A percentile compares a stretch with the other conserved stretches of the same genome.
Conservation (phyloP, 768 basidiomycete species). For the Leccinum longicurvipes region DNA sequence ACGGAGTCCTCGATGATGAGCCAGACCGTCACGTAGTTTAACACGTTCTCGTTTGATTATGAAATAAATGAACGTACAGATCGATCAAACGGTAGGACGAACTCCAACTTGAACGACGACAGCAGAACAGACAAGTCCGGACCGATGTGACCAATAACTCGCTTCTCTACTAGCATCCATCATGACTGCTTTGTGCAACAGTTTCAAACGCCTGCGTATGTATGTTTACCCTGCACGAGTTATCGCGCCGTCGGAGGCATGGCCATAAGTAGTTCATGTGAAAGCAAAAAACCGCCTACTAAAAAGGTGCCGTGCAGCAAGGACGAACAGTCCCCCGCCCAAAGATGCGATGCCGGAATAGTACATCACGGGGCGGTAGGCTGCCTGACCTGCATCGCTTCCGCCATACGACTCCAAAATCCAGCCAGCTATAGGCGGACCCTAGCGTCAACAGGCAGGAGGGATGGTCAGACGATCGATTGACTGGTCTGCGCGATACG, state of each 20-base stretch:
- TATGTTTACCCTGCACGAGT: neutral
- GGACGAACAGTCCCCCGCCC: slow-evolving; percentile 19
- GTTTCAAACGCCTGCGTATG: neutral
- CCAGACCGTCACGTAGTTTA: too few relatives aligned
- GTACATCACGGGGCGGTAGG: slow-evolving; percentile 32
- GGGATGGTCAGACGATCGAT: neutral
- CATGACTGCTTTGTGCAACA: too few relatives aligned
- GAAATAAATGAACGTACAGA: too few relatives aligned
- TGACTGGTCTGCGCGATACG: neutral
- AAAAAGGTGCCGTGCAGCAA: slow-evolving; percentile 9
- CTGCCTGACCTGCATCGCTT: slow-evolving; percentile 14
- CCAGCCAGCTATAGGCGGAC: slow-evolving; percentile 30
- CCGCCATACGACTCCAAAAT: slow-evolving; percentile 28
- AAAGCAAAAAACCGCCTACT: slow-evolving; percentile 12
- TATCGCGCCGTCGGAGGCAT: neutral
- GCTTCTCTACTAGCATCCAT: neutral
- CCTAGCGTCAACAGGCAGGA: slow-evolving; percentile 12
- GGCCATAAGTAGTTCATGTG: slow-evolving; percentile 4
- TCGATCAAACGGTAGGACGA: too few relatives aligned
- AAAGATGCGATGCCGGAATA: slow-evolving; percentile 28
- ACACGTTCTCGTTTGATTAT: too few relatives aligned
- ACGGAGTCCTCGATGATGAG: too few relatives aligned
- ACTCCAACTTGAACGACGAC: too few relatives aligned
- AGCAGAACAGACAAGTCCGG: neutral
- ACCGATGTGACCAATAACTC: neutral